A percentile compares a stretch with the other conserved stretches of the same genome.
Conservation (phyloP, 768 basidiomycete genomes). For the Hydnomerulius pinastri region DNA sequence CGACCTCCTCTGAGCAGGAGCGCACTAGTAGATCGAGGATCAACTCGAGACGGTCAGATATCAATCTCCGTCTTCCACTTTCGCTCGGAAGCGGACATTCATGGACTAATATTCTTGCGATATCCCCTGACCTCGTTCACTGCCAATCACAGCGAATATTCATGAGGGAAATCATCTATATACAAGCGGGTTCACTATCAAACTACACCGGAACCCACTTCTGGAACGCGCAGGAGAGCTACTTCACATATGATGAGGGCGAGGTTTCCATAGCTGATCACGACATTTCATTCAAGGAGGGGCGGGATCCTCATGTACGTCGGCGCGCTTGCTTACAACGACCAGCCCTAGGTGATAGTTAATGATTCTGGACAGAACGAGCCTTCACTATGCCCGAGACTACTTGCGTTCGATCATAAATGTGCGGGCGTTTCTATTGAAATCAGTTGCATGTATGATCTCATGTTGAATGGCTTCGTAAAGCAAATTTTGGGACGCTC, state of each 20-base stretch:
- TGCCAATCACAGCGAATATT: neutral
- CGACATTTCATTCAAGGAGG: slow-evolving; percentile 69
- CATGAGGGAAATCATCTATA: slow-evolving; percentile 80
- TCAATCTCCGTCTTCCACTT: no score
- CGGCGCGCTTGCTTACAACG: slow-evolving; percentile 1
- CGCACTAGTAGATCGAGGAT: no score
- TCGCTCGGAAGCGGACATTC: no score
- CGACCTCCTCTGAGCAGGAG: neutral
- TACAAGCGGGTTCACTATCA: slow-evolving; percentile 69
- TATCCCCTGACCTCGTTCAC: no score
- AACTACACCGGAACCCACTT: slow-evolving; percentile 78
- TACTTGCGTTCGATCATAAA: slow-evolving; percentile 69
- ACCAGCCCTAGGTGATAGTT: neutral
- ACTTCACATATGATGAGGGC: slow-evolving; percentile 52
- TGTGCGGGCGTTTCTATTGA: slow-evolving; percentile 37
- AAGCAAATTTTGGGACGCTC: slow-evolving; percentile 70
- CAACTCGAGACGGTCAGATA: no score
- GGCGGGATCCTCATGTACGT: slow-evolving; percentile 50
- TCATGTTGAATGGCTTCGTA: slow-evolving; percentile 6
- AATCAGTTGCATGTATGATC: slow-evolving; percentile 2
- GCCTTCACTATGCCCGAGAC: slow-evolving; percentile 57
- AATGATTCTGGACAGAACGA: slow-evolving; percentile 23
- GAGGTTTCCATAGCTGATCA: slow-evolving; percentile 48
- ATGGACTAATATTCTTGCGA: no score
- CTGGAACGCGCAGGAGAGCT: slow-evolving; percentile 80